phyloP scores from a whole-genome alignment of 495 filamentous ascomycete species.

The Lepidopterella palustris region DNA sequence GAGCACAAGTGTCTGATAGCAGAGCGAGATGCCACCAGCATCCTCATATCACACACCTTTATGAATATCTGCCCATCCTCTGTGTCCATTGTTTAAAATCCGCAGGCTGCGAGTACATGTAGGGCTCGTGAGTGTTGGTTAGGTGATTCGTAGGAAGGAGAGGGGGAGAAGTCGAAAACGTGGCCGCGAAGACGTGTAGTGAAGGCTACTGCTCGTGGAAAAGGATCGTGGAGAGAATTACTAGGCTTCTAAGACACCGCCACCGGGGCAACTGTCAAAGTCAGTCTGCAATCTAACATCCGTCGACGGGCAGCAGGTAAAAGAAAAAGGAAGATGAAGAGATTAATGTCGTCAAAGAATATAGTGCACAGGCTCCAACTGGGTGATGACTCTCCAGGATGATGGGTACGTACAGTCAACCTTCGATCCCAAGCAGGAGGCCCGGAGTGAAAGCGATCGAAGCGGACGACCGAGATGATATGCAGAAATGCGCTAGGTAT shows the following conservation, averaged over 20 bases:
- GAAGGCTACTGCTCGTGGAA: background rate
- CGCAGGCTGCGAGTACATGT: constrained; percentile 19
- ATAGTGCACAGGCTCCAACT: background rate
- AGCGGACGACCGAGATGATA: constrained; percentile 2
- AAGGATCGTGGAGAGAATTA: background rate
- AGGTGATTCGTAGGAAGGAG: background rate
- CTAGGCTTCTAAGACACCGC: background rate
- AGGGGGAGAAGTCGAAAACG: background rate
- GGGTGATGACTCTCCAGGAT: background rate
- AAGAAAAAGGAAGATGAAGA: background rate
- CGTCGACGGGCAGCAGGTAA: background rate
- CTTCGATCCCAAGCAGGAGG: background rate
- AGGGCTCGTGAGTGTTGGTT: constrained; percentile 1
- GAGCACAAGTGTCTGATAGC: background rate
- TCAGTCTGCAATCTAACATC: background rate
- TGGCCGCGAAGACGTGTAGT: background rate
- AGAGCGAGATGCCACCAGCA: background rate
- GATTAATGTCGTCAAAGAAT: background rate
- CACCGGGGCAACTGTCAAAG: background rate
- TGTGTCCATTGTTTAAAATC: constrained; percentile 27
- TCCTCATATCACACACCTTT: constrained; percentile 25
- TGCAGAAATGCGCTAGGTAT: background rate
- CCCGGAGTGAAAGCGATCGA: background rate
- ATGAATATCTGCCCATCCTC: constrained; percentile 35
- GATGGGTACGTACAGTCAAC: background rate